phyloP scores from a whole-genome alignment of 495 filamentous ascomycete species.

The Xylaria venustula region DNA sequence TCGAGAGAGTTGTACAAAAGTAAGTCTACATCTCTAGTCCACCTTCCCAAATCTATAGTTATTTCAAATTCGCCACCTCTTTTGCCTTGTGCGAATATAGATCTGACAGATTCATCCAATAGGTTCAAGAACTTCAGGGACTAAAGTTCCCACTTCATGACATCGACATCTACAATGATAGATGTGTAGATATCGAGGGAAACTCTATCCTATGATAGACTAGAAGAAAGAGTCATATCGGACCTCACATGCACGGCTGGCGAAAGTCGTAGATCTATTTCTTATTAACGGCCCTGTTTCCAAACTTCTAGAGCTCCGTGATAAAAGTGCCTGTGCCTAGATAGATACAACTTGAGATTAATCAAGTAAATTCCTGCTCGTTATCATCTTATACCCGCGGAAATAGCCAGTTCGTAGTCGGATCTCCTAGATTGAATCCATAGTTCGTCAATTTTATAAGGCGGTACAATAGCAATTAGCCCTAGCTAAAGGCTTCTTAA shows the following conservation, averaged over 20 bases:
- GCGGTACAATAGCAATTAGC: no score
- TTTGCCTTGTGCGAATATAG: no score
- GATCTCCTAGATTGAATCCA: no score
- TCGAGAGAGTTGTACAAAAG: slow-evolving; percentile 79
- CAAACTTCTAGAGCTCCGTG: background rate
- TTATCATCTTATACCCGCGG: no score
- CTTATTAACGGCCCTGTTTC: background rate
- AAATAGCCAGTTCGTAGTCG: no score
- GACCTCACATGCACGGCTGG: background rate
- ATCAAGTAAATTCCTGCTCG: background rate
- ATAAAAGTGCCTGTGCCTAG: background rate
- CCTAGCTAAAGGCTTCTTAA: no score
- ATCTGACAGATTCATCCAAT: background rate
- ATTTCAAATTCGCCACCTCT: no score
- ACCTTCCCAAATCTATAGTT: background rate
- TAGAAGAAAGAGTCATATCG: no score
- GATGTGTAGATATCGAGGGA: background rate
- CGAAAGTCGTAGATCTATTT: background rate
- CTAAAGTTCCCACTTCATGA: background rate
- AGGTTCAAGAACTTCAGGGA: slow-evolving; percentile 22
- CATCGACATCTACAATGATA: background rate
- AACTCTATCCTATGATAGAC: background rate
- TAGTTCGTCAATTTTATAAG: no score
- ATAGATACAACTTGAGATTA: background rate
- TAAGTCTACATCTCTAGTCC: slow-evolving; percentile 29